Conservation (phyloP, 2,329 filamentous ascomycete species). For the Fusarium camptoceras region DNA sequence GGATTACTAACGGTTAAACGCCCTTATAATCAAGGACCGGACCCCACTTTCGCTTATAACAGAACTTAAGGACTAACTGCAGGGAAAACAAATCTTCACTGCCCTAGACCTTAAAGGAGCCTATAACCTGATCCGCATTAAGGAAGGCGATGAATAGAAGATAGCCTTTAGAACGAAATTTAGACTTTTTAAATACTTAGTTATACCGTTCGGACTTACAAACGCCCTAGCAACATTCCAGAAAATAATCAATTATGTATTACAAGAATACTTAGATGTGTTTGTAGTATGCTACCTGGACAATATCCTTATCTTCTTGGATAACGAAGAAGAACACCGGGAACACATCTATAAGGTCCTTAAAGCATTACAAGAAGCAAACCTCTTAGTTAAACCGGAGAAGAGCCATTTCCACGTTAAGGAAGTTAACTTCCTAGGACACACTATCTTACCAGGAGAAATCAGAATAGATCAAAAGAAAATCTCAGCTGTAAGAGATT, state of each 20-base stretch:
- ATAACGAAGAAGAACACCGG: conserved; percentile 28
- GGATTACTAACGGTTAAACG: conserved; percentile 47
- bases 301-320: conserved; percentile 40
- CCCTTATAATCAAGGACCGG: conserved; percentile 43
- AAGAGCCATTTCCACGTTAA: conserved; percentile 31
- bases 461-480: conserved; percentile 32
- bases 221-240: conserved; percentile 24
- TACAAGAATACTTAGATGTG: conserved; percentile 28
- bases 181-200: conserved; percentile 24
- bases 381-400: conserved; percentile 24
- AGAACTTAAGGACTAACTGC: conserved; percentile 40
- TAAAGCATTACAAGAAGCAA: conserved; percentile 22
- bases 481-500: conserved; percentile 5
- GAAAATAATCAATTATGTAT: conserved; percentile 33
- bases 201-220: not conserved
- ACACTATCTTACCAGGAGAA: conserved; percentile 20
- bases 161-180: conserved; percentile 49
- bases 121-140: conserved; percentile 51
- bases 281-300: conserved; percentile 37
- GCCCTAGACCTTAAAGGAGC: conserved; percentile 34
- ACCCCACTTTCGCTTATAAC: conserved; percentile 31
- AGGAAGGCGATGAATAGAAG: not conserved
- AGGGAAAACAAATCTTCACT: conserved; percentile 24
- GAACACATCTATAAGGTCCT: conserved; percentile 33
- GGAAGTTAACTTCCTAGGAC: conserved; percentile 25